Evolutionary conservation across 208 protist genomes (phyloP), one percentile per base, ranked within the genome.

Genomic region (Histomonas meleagridis): DNA sequence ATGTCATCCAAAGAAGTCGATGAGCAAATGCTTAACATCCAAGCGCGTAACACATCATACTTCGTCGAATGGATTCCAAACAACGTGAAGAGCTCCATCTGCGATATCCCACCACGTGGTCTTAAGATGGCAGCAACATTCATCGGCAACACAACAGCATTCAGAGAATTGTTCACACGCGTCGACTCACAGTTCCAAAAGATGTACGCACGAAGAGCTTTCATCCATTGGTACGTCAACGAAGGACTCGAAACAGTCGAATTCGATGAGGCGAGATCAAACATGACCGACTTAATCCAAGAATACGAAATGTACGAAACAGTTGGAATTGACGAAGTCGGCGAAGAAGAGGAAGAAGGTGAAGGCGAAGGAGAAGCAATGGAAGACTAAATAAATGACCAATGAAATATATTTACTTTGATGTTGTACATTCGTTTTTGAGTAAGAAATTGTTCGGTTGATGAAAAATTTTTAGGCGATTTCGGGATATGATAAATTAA

Each of bases 131-230:
- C 95, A 21, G 96, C 96, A 76, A 96, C 97, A 57, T 98, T 98
- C 92, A 95, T 98, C 55, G 97, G 96, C 81, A 98, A 98, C 96
- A 96, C 94, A 28, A 96, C 96, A 38, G 91, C 92, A 91, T 98
- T 98, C 93, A 95, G 97, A 94, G 96, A 98, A 92, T 94, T 98
- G 69, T 98, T 98, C 94, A 96, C 97, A 94, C 93, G 97, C 93
- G 94, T 98, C 18, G 92, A 92, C 5, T 94, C 96, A 70, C 97
- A 99, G 95, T 99, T 99, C 95, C 97, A 95, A 51, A 94, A 94
- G 92, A 99, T 99, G 98, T 99, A 99, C 96, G 94, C 95, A 92
- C 94, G 97, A 92, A 98, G 98, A 95, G 98, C 98, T 91, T 99
- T 99, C 96, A 95, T 99, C 51, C 98, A 99, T 96, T 99, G 98